Conservation (phyloP, 139 green algal genomes). For the Tetradesmus lagerheimii region DNA sequence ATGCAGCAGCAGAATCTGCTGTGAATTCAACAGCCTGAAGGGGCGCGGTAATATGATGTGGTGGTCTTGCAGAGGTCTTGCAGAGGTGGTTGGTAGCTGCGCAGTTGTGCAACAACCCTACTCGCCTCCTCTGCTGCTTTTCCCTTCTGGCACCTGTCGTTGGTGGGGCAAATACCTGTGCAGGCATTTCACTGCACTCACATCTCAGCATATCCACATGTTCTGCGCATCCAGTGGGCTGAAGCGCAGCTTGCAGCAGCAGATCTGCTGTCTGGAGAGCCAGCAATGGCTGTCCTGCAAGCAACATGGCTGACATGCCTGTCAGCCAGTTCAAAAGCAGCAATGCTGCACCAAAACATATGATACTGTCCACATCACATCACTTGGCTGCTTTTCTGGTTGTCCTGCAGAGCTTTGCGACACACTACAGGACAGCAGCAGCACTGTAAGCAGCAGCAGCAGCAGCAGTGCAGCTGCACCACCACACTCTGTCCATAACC, state of each 20-base stretch:
- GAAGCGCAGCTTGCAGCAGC: too few relatives aligned
- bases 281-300: not conserved
- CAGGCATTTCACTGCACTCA: too few relatives aligned
- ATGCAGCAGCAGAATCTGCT: not conserved
- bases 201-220: too few relatives aligned
- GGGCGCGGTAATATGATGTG: not conserved
- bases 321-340: too few relatives aligned
- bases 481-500: too few relatives aligned
- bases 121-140: not conserved
- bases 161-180: too few relatives aligned
- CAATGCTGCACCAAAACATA: too few relatives aligned
- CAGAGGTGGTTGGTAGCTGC: not conserved
- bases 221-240: too few relatives aligned
- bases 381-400: too few relatives aligned
- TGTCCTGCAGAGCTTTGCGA: not conserved
- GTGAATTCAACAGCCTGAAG: not conserved
- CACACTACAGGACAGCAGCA: not conserved
- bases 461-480: not conserved
- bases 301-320: too few relatives aligned
- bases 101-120: not conserved
- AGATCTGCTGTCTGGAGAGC: too few relatives aligned
- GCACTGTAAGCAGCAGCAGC: conserved; percentile 14
- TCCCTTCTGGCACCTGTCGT: not conserved
- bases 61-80: not conserved
- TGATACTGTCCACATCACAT: too few relatives aligned